phyloP scores from a whole-genome alignment of 2,329 filamentous ascomycete genomes.

The Cercospora berteroae region DNA sequence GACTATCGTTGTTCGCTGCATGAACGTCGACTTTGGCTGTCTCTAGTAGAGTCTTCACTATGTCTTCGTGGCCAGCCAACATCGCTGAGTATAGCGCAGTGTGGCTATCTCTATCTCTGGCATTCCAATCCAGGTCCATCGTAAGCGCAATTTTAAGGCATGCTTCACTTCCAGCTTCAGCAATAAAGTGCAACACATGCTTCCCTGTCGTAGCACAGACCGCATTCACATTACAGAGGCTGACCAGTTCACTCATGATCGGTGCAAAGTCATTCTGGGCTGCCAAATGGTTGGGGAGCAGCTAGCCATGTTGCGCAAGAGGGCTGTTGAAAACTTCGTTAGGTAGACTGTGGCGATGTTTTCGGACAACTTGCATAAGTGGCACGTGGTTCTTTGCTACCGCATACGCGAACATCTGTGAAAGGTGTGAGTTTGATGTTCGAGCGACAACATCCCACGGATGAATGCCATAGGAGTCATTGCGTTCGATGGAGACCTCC shows the following conservation, averaged over 20 bases:
- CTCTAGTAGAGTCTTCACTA: background rate
- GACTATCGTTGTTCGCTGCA: too few relatives aligned
- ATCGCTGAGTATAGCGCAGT: background rate
- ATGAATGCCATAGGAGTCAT: background rate
- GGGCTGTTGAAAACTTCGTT: background rate
- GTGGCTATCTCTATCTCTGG: background rate
- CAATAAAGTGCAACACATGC: background rate
- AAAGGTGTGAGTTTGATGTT: background rate
- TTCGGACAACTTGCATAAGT: background rate
- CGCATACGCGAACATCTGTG: background rate
- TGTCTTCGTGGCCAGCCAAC: background rate
- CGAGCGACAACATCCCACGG: background rate
- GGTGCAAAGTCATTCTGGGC: background rate
- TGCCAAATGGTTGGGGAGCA: background rate
- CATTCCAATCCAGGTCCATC: background rate
- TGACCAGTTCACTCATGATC: background rate
- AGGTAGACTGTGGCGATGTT: background rate
- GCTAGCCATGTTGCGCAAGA: background rate
- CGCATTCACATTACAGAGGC: background rate
- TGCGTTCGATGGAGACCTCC: background rate
- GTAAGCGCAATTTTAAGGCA: background rate
- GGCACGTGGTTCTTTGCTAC: background rate
- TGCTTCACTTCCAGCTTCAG: background rate
- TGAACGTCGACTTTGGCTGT: too few relatives aligned
- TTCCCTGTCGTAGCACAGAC: background rate